A percentile compares a stretch with the other conserved stretches of the same genome.
phyloP scores from a whole-genome alignment of 2,329 filamentous ascomycete species.

The Aspergillus luchuensis region DNA sequence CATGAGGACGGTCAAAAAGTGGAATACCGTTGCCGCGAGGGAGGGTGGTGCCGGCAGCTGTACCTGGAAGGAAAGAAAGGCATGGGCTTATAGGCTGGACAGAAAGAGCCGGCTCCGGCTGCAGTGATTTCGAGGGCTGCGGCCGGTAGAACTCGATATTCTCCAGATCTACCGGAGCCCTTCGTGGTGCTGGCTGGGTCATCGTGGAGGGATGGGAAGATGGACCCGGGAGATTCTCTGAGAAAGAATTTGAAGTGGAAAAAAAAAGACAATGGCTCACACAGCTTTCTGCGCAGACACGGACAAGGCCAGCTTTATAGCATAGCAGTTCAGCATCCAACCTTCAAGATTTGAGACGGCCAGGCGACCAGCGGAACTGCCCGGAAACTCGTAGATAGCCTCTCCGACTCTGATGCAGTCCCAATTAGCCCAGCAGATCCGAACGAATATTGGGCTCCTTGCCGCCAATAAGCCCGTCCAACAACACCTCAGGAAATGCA shows the following conservation, averaged over 20 bases:
- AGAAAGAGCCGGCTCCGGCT: constrained; percentile 8
- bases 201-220: constrained; percentile 11
- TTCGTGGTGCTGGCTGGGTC: constrained; percentile 6
- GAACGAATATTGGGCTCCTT: constrained; percentile 4
- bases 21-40: constrained; percentile 6
- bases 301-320: constrained; percentile 12
- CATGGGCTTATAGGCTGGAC: background rate
- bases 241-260: background rate
- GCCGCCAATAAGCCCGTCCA: constrained; percentile 9
- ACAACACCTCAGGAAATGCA: constrained; percentile 7
- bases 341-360: constrained; percentile 8
- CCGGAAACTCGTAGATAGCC: constrained; percentile 3
- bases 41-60: constrained; percentile 3
- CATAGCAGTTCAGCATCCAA: constrained; percentile 11
- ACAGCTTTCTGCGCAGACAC: constrained; percentile 9
- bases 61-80: background rate
- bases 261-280: constrained; percentile 10
- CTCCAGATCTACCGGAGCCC: constrained; percentile 12
- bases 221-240: constrained; percentile 4
- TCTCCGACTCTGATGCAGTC: constrained; percentile 11
- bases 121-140: constrained; percentile 10
- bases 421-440: constrained; percentile 8
- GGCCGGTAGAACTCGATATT: constrained; percentile 14
- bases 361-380: constrained; percentile 8
- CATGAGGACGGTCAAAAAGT: constrained; percentile 9